A percentile compares a stretch with the other conserved stretches of the same genome.
Evolutionary conservation across 2,329 filamentous ascomycete genomes (phyloP).

Genomic region (Ophiostoma piceae): DNA sequence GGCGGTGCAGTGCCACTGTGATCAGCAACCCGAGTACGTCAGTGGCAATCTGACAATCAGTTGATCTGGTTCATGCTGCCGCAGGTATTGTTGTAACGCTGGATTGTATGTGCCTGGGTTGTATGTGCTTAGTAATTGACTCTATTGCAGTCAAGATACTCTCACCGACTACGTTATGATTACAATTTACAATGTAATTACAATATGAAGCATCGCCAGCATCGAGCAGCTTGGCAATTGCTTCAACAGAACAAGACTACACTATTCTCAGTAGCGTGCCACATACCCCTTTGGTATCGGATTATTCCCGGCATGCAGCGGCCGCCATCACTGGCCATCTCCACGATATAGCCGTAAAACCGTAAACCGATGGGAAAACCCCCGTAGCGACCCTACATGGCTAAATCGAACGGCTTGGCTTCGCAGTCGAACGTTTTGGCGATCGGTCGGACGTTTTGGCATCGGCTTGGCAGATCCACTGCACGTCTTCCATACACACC

Average conservation of each 20-base stretch:
- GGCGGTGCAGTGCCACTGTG: conserved; percentile 8
- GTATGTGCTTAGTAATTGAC: neutral
- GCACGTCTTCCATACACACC: neutral
- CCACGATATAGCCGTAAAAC: conserved; percentile 10
- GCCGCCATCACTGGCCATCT: neutral
- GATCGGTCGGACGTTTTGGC: conserved; percentile 14
- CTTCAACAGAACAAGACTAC: neutral
- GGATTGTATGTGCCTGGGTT: neutral
- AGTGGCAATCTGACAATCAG: neutral
- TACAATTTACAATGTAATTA: neutral
- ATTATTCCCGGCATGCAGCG: neutral
- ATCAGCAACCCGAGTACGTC: neutral
- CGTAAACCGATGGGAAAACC: neutral
- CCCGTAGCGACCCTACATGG: neutral
- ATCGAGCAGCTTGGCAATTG: neutral
- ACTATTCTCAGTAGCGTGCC: neutral
- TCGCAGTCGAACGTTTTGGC: conserved; percentile 8
- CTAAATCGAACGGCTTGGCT: neutral
- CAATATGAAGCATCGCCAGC: neutral
- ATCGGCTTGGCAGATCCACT: conserved; percentile 3
- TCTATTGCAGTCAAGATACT: neutral
- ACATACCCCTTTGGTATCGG: neutral
- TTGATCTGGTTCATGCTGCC: neutral
- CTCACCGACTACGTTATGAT: neutral
- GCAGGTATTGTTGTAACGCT: neutral